Evolutionary conservation across 148 eudicot species (phyloP).

Genomic region (Amaranthus cruentus): DNA sequence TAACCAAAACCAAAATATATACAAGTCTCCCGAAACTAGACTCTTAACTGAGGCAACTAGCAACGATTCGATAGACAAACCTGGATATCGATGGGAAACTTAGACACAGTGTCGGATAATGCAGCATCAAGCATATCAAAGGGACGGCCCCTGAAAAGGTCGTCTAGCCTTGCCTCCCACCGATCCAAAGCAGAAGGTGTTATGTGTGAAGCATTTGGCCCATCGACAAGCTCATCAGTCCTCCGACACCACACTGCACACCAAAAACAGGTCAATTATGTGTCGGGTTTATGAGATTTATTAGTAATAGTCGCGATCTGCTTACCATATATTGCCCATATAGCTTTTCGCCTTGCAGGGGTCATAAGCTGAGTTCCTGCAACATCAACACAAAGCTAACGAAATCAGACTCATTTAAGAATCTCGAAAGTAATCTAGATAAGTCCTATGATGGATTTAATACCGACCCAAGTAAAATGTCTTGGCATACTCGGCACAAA

Average conservation of each 20-base stretch:
- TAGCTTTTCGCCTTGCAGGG: constrained; percentile 81
- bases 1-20: neutral
- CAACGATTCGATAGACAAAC: constrained; percentile 24
- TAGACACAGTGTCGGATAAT: constrained; percentile 78
- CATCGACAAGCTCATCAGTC: constrained; percentile 98
- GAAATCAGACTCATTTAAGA: constrained; percentile 7
- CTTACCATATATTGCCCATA: constrained; percentile 98
- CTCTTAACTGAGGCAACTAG: too few relatives aligned
- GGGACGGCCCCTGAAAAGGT: constrained; percentile 78
- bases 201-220: constrained; percentile 96
- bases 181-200: constrained; percentile 86
- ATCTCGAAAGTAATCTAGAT: neutral
- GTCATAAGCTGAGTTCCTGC: constrained; percentile 94
- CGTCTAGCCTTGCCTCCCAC: constrained; percentile 94
- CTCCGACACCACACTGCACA: constrained; percentile 95
- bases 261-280: neutral
- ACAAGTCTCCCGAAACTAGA: too few relatives aligned
- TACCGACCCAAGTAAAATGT: constrained; percentile 75
- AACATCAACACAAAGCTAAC: constrained; percentile 12
- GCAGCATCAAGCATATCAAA: constrained; percentile 99
- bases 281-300: neutral
- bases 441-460: neutral
- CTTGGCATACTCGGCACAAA: constrained; percentile 86
- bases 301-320: neutral
- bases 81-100: constrained; percentile 96